Percentiles rank a stretch among this genome's conserved stretches.
Evolutionary conservation across 2,329 filamentous ascomycete genomes (phyloP).

Genomic region (Boeremia exigua): DNA sequence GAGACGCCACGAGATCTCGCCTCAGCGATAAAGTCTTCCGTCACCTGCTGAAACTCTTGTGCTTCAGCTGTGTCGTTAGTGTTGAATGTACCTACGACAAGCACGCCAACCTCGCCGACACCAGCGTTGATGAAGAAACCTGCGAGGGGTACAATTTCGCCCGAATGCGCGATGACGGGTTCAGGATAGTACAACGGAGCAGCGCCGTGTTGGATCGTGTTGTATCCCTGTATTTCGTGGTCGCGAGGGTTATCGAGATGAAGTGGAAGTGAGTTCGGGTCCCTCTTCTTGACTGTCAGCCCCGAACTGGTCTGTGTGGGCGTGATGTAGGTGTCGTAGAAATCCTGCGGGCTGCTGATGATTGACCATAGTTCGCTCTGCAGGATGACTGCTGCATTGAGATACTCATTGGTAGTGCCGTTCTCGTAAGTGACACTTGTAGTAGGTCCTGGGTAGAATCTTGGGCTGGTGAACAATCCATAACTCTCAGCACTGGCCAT

Average conservation of each 20-base stretch:
- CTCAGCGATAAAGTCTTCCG: conserved; percentile 55
- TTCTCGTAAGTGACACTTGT: conserved; percentile 46
- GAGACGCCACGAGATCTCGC: conserved; percentile 58
- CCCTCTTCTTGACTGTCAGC: conserved; percentile 31
- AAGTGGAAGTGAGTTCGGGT: conserved; percentile 31
- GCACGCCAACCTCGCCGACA: conserved; percentile 54
- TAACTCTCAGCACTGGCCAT: conserved; percentile 40
- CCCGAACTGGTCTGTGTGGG: conserved; percentile 17
- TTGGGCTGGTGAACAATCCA: conserved; percentile 39
- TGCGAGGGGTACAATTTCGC: conserved; percentile 43
- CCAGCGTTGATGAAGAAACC: conserved; percentile 55
- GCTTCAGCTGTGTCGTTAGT: conserved; percentile 26
- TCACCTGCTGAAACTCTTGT: conserved; percentile 46
- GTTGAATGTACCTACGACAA: conserved; percentile 53
- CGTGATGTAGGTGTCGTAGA: conserved; percentile 48
- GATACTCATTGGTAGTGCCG: conserved; percentile 38
- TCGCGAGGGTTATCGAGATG: conserved; percentile 40
- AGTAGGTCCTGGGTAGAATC: conserved; percentile 40
- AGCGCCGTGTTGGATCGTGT: conserved; percentile 23
- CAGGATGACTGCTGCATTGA: conserved; percentile 38
- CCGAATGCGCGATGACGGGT: conserved; percentile 43
- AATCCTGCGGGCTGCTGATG: conserved; percentile 45
- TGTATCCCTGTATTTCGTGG: conserved; percentile 31
- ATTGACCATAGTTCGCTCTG: conserved; percentile 35
- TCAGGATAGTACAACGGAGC: conserved; percentile 45